A percentile compares a stretch with the other conserved stretches of the same genome.
These are phyloP conservation scores for Aspergillus sp. DNA, from an alignment of 2,329 filamentous ascomycete genomes.

Conservation along the genomic window DNA sequence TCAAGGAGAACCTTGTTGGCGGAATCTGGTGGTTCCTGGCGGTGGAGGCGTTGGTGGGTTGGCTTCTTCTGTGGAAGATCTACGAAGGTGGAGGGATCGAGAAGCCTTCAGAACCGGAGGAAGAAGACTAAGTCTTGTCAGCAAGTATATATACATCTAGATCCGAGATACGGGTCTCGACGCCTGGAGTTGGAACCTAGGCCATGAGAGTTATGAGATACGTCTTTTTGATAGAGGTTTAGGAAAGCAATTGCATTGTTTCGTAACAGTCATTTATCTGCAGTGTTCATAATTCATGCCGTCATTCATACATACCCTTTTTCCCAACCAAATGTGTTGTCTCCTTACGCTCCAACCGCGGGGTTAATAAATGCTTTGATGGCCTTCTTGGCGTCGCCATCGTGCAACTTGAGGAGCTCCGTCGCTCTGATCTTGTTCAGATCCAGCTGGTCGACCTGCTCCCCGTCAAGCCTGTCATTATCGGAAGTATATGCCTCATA, in stretches of 20 bases:
- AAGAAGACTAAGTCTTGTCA: conserved; percentile 5
- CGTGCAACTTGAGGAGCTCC: conserved; percentile 45
- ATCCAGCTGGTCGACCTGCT: conserved; percentile 45
- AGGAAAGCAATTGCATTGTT: no score
- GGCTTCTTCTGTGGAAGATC: conserved; percentile 58
- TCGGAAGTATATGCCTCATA: not conserved
- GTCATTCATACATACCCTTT: not conserved
- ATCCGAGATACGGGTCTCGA: no score
- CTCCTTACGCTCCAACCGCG: conserved; percentile 12
- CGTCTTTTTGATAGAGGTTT: no score
- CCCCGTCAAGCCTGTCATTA: not conserved
- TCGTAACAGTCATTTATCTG: no score
- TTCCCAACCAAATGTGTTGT: not conserved
- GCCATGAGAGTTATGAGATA: no score
- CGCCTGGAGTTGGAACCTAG: no score
- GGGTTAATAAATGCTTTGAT: conserved; percentile 42
- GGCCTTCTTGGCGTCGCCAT: conserved; percentile 43
- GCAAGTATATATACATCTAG: not conserved
- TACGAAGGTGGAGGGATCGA: conserved; percentile 64
- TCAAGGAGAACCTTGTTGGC: conserved; percentile 54
- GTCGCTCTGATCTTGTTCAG: conserved; percentile 46
- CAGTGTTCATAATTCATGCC: no score
- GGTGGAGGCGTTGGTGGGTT: conserved; percentile 55
- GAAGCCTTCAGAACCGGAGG: conserved; percentile 27
- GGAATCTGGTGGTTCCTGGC: conserved; percentile 59